Evolutionary conservation across 306 rosid genomes (phyloP), one percentile per base, ranked within the genome.

Genomic region (Dryas alaskensis): DNA sequence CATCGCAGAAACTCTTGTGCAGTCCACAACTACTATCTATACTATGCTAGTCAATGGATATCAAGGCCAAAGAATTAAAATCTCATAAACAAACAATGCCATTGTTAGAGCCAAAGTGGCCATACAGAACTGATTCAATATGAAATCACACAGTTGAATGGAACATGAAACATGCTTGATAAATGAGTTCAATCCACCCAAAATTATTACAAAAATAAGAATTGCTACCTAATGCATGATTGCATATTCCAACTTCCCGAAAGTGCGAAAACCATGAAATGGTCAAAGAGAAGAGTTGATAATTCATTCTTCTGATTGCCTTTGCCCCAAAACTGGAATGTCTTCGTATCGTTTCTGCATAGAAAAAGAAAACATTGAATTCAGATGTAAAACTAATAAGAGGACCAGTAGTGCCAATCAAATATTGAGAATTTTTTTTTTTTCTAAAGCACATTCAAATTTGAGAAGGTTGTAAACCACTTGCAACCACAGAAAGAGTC

Each of bases 261-360:
- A 86, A 78, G 78, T 57, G 70, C 12, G 65, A 51, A 53, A 69
- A 75, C 51, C 27, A 39, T 7, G 17, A 61, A 14, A 80, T 11
- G n/a, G 39, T 4, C 74, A 61, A 50, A 13, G 64, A 43, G 63
- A 14, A 72, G 62, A 19, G 52, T 31, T 11, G n/a, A n/a, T 31
- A 66, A 22, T 31, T 79, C 84, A 79, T 76, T 86, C 88, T 70
- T 79, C 90, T 9, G 80, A 7, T 51, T 6, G 90, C 66, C 90
- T 81, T 81, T 84, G 87, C 72, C 90, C 90, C 83, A 86, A 79
- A 60, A 59, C 84, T 25, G 88, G 50, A 68, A 84, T 86, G 74
- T 86, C 90, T 70, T 86, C 88, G 0, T 79, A 86, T 40, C 83
- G 84, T 77, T 86, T 86, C 90, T 86, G 86, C 85, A 79, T 63